A percentile compares a stretch with the other conserved stretches of the same genome.
These are phyloP conservation scores for Smallanthus sonchifolius DNA, from an alignment of 129 eudicot species.

Conservation along the genomic window DNA sequence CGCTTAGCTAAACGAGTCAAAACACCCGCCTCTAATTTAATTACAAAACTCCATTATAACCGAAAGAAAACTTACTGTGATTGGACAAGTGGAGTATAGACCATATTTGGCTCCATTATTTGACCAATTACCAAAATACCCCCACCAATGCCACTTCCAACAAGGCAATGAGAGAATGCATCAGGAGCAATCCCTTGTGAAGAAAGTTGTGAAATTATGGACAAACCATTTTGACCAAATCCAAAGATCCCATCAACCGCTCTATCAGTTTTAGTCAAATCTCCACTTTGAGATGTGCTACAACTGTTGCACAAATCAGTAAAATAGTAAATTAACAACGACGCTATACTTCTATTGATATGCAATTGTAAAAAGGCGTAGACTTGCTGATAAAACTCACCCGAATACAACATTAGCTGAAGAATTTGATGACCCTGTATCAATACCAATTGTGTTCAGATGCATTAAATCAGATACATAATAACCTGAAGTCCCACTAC, in stretches of 20 bases:
- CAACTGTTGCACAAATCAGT: conserved; percentile 56
- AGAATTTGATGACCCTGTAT: conserved; percentile 44
- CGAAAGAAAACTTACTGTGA: conserved; percentile 67
- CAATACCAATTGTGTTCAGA: conserved; percentile 58
- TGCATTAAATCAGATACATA: conserved; percentile 74
- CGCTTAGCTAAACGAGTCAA: neutral
- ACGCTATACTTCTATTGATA: neutral
- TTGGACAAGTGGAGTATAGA: conserved; percentile 83
- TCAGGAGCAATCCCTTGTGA: conserved; percentile 78
- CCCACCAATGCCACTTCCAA: conserved; percentile 70
- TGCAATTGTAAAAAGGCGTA: neutral
- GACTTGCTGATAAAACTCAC: conserved; percentile 40
- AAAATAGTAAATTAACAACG: conserved; percentile 4
- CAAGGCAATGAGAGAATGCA: conserved; percentile 88
- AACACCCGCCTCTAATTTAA: neutral
- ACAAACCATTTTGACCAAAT: conserved; percentile 91
- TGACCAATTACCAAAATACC: conserved; percentile 93
- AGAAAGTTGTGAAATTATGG: conserved; percentile 82
- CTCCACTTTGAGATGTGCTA: conserved; percentile 84
- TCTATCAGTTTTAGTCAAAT: conserved; percentile 75
- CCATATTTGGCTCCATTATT: conserved; percentile 85
- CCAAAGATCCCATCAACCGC: conserved; percentile 98
- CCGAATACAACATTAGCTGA: conserved; percentile 91
- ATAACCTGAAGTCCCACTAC: conserved; percentile 87
- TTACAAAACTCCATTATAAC: neutral